Evolutionary conservation across 2,329 filamentous ascomycete species (phyloP), one percentile per base, ranked within the genome.

Genomic region (Piedraia hortae): DNA sequence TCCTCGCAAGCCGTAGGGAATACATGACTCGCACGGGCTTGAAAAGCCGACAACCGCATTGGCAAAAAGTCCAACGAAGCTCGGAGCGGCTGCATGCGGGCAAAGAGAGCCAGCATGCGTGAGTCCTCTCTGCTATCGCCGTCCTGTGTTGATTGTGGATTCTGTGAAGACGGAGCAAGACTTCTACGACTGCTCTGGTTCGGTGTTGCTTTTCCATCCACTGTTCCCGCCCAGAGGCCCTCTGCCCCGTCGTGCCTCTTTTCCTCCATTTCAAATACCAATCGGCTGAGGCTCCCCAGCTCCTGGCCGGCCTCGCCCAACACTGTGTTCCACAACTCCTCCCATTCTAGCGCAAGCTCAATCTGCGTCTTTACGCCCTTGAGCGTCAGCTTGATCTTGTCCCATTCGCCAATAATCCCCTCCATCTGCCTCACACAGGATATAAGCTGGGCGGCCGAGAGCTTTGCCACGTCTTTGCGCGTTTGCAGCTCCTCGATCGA

Each of bases 261-360:
- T 48, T 93, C 85, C 44, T 97, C 85, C 78, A 93, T 90, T 45
- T 93, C 80, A 37, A 93, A 93, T 14, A 93, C 74, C 21, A 90
- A 51, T 17, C 72, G 59, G 36, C 62, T 64, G 9, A 89, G 54
- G 19, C 70, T 67, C 31, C 85, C 73, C 39, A 78, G 68, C 47
- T 97, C 85, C 29, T 69, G 65, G 23, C 80, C 74, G 28, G 93
- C 90, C 41, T 93, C 82, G 19, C 80, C 82, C 3, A 97, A 54
- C 3, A 93, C 82, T 31, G 62, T 75, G 35, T 77, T 77, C 82
- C 85, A 93, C 16, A 97, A 55, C 47, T 93, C 80, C 44, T 91
- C 80, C 82, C 82, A 97, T 41, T 97, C 85, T 78, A 93, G 89
- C 20, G 85, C 85, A 26, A 90, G 66, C 45, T 93, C 85, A 10